phyloP scores from a whole-genome alignment of 129 eudicot genomes.

The Centaurea solstitialis region DNA sequence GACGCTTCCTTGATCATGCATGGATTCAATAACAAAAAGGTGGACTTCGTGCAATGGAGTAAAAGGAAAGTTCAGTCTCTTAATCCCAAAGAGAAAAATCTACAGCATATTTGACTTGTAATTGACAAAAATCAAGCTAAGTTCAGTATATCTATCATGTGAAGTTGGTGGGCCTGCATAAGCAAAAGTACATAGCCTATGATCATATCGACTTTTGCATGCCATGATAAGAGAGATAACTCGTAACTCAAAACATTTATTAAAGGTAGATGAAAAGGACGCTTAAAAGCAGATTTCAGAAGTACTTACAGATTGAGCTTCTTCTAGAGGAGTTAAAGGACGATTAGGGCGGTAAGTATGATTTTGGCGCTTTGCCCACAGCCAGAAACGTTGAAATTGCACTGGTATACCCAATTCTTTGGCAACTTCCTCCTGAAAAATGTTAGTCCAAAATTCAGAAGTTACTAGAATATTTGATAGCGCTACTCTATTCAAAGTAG shows the following conservation, averaged over 20 bases:
- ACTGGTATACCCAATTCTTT: conserved; percentile 87
- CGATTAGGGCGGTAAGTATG: conserved; percentile 88
- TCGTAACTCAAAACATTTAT: neutral
- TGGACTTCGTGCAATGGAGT: neutral
- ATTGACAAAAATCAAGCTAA: neutral
- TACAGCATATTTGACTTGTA: neutral
- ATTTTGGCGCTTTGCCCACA: conserved; percentile 86
- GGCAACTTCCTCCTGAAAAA: conserved; percentile 82
- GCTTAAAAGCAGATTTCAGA: neutral
- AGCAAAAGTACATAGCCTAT: neutral
- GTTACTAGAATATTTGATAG: conserved; percentile 5
- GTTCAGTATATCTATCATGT: neutral
- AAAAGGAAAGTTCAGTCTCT: neutral
- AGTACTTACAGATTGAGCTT: conserved; percentile 65
- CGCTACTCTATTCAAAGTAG: neutral
- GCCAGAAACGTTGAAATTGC: conserved; percentile 85
- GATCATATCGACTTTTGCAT: neutral
- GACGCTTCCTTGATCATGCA: neutral
- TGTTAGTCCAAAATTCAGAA: neutral
- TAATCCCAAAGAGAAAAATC: neutral
- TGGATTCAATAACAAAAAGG: neutral
- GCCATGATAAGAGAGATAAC: neutral
- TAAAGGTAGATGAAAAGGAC: neutral
- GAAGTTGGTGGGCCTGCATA: neutral
- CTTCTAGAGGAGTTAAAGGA: conserved; percentile 75